Base-by-base conservation (phyloP, 805 yeast genomes). In the Babjeviella inositovora region DNA sequence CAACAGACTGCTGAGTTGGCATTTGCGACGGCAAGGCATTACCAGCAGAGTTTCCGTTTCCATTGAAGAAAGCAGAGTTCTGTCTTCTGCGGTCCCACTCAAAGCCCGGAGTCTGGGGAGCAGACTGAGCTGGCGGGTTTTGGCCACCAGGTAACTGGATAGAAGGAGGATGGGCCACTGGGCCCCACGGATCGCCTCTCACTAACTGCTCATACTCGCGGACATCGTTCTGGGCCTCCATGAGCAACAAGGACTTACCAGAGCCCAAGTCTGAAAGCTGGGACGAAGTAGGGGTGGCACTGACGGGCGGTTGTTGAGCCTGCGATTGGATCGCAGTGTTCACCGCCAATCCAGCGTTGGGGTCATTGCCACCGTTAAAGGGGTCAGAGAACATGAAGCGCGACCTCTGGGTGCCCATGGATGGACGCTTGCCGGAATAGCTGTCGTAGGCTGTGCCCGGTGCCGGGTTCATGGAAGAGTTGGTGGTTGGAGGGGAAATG, bases 341-440 rank as follows among this genome's bases (percentile, higher is more conserved):
- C 17, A 20, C 26, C 30, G 13, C 28, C 30, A 9, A n/a, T 19
- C 13, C 9, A 19, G 21, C 9, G 19, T 12, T 23, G 26, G 12
- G 26, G 15, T 15, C n/a, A 18, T 3, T 14, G 18, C 16, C 15
- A 22, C 6, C 22, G n/a, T n/a, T 45, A 34, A 63, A 62, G 7
- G 81, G 80, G 38, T 73, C 82, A 32, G 72, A 62, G 39, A 74
- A 74, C 18, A 74, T 53, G 36, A 74, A 72, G 33, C 81, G 56
- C n/a, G 79, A 70, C 33, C 79, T 50, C 38, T 68, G 74, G 26
- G 57, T 52, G 17, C 68, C 67, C 22, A 65, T 42, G 10, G 70
- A 57, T 23, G 70, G 67, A 35, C 75, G 54, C 38, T 65, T 64
- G 28, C 45, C 54, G 28, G 42, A 44, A 15, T 39, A 36, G 15